Base-by-base conservation (phyloP, 2,329 filamentous ascomycete genomes). In the Cladosporium sp. region DNA sequence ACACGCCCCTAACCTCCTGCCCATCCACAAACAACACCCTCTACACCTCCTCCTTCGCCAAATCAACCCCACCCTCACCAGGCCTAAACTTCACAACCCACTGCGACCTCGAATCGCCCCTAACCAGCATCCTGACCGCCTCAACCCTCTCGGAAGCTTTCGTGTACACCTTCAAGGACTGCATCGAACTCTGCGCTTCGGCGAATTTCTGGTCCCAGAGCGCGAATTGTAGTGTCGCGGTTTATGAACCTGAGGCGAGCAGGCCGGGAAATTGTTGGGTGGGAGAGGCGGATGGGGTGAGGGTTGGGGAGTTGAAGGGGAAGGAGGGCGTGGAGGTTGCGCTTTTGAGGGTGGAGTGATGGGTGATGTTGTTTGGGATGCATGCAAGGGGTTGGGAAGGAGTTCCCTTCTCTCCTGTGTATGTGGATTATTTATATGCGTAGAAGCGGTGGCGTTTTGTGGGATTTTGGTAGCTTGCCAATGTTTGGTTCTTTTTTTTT, bases 121-220 rank as follows among this genome's bases (percentile, higher is more conserved):
- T 67, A 7, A 35, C 16, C 7, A 46, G 56, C 6, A 22, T 36
- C 8, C 43, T 45, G 4, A 50, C 53, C 41, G 45, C 56, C n/a
- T 49, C 53, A 18, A 54, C 51, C 11, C 55, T 66, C 33, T 52
- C 59, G 4, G 53, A 61, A 48, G 64, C 62, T 7, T 68, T 60
- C 53, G 65, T 66, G 15, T 68, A 67, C 56, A 61, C 55, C 47
- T 64, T 68, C 54, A 54, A 54, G 53, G 66, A 68, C 49, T 68
- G 66, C 56, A 58, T 67, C 22, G 64, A 67, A 47, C 19, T 66
- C 32, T 68, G 66, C 53, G 63, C 65, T 11, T 56, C 58, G 20
- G 57, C 60, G 53, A 67, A 67, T 38, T 58, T 50, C 50, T 56
- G 52, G 42, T 50, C 55, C 38, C 48, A 42, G 12, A 51, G 38